These are phyloP conservation scores for Groenewaldozyma salmanticensis DNA, from an alignment of 805 yeast genomes.

Conservation along the genomic window DNA sequence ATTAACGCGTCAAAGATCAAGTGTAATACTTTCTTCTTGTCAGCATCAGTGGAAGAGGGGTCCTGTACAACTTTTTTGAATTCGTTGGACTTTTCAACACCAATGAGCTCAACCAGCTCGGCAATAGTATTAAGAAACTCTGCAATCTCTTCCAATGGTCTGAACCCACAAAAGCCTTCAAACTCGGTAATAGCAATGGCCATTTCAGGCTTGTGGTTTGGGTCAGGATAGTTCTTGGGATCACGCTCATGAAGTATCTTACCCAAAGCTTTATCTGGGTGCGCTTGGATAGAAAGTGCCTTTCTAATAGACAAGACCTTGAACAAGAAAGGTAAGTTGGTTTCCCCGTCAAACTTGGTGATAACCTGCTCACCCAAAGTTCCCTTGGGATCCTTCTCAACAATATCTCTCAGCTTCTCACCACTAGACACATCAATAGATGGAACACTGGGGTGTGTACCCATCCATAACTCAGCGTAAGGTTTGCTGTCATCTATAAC, in stretches of 20 bases:
- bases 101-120: slow-evolving; percentile 65
- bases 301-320: slow-evolving; percentile 89
- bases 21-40: slow-evolving; percentile 60
- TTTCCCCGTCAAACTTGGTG: slow-evolving; percentile 50
- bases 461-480: slow-evolving; percentile 99
- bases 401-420: slow-evolving; percentile 55
- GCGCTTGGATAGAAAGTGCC: slow-evolving; percentile 94
- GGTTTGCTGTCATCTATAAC: slow-evolving; percentile 66
- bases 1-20: slow-evolving; percentile 71
- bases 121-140: slow-evolving; percentile 61
- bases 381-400: slow-evolving; percentile 47
- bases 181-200: slow-evolving; percentile 93
- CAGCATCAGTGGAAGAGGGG: slow-evolving; percentile 44
- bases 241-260: slow-evolving; percentile 65
- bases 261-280: slow-evolving; percentile 86
- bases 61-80: slow-evolving; percentile 30
- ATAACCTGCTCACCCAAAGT: slow-evolving; percentile 53
- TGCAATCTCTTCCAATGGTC: slow-evolving; percentile 74
- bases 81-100: slow-evolving; percentile 44
- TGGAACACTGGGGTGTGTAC: slow-evolving; percentile 91
- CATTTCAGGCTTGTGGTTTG: slow-evolving; percentile 99
- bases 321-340: slow-evolving; percentile 83
- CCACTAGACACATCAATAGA: slow-evolving; percentile 49
- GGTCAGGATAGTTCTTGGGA: slow-evolving; percentile 94
- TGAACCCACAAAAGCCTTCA: slow-evolving; percentile 97